These are phyloP conservation scores for Eutypella sp. DNA, from an alignment of 2,329 filamentous ascomycete species.

Conservation along the genomic window DNA sequence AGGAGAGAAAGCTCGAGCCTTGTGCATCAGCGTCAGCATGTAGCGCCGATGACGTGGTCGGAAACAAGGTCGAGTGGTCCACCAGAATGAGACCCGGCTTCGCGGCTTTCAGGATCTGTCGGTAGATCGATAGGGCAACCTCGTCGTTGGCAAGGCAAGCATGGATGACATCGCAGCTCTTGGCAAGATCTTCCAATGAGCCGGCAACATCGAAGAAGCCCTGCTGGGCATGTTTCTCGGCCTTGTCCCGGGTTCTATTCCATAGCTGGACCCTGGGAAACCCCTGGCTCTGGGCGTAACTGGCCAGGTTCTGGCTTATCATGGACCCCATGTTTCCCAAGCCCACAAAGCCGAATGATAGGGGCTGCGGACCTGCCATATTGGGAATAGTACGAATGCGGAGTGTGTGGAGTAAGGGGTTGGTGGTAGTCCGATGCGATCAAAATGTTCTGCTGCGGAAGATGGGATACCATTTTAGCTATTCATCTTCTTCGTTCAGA, in stretches of 20 bases:
- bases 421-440: not conserved
- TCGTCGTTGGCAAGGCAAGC: conserved; percentile 10
- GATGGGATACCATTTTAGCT: not conserved
- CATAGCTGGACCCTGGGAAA: conserved; percentile 7
- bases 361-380: conserved; percentile 1
- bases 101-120: conserved; percentile 3
- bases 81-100: conserved; percentile 4
- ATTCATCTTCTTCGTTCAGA: not conserved
- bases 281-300: conserved; percentile 4
- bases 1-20: conserved; percentile 5
- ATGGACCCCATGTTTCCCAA: conserved; percentile 8
- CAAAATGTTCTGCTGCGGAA: not conserved
- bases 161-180: conserved; percentile 6
- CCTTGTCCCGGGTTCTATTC: conserved; percentile 7
- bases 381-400: not conserved
- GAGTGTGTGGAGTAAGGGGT: not conserved
- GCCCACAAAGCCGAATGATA: conserved; percentile 7
- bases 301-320: conserved; percentile 6
- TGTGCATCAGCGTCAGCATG: conserved; percentile 1
- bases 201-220: conserved; percentile 4
- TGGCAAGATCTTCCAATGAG: conserved; percentile 6
- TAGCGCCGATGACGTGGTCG: conserved; percentile 1
- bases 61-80: conserved; percentile 6
- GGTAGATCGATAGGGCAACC: conserved; percentile 8
- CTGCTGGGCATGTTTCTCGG: conserved; percentile 2